Base-by-base conservation (phyloP, 306 rosid genomes). In the Nissolia schottii region DNA sequence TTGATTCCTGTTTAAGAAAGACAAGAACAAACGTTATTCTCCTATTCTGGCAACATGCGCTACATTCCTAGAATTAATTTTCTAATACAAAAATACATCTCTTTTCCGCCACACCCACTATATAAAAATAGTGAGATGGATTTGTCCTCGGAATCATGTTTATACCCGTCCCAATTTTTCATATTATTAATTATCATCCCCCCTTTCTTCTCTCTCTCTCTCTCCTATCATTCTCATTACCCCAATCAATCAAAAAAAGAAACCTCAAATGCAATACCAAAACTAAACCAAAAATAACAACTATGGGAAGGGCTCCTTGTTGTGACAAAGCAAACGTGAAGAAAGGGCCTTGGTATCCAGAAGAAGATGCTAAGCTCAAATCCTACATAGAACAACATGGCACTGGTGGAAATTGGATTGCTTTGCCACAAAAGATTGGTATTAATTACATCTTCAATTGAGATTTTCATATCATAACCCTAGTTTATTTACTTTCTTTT, bases 281-380 rank as follows among this genome's bases (percentile, higher is more conserved):
- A 35, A 32, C 54, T 57, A 48, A 58, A 66, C 46, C 23, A 34
- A 49, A 61, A 27, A 37, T 31, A 58, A 10, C 59, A 80, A 67
- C 37, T n/a, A 76, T 93, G 98, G 98, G 98, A 38, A 90, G 98
- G 77, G 98, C 98, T 79, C 87, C 87, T 83, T 83, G 87, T 59
- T 83, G 87, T 16, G 87, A 83, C 80, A 83, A 83, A 79, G 84
- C 87, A 46, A 83, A 76, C 73, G 87, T 83, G 79, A 83, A 83
- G 82, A 83, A 69, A 75, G 87, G 87, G 1, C 84, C 87, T 13
- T 83, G 87, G 87, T 79, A 81, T 2, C 87, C 87, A 15, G 87
- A 83, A 75, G 87, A 83, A 83, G 87, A 83, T 51, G 72, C 76
- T 1, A 79, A 75, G 64, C 87, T 83, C 79, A 83, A 83, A 8